Base-by-base conservation (phyloP, 2,329 filamentous ascomycete species). In the Monilinia fructigena region DNA sequence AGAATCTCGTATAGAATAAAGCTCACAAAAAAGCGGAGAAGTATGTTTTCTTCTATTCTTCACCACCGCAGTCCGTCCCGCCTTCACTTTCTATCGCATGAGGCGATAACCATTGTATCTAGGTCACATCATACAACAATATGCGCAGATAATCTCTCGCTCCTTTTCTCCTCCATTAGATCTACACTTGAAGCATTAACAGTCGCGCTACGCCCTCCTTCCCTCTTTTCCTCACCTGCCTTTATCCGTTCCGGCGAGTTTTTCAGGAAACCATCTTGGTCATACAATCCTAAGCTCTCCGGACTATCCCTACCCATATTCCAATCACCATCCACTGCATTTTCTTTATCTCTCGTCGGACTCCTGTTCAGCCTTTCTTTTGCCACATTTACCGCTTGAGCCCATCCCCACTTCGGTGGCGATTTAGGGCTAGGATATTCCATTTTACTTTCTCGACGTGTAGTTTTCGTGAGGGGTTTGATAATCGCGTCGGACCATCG, bases 231-330 rank as follows among this genome's bases (percentile, higher is more conserved):
- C 28, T 26, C 62, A 26, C 48, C 54, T 12, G n/a, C 18, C 5
- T 12, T 58, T 2, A 4, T 50, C 3, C 54, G 28, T 38, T 58
- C 67, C 55, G 72, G 73, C 42, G 69, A 71, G 55, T 61, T 65
- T 28, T 45, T 73, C 60, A 73, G 58, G 54, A 74, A 74, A 1
- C 72, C 72, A 23, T 70, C 68, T 42, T 72, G 62, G 67, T 74
- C 72, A 67, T 74, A 74, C 12, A 72, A 28, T 2, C 68, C 72
- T 3, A 71, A 40, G 60, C 72, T 72, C 18, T 55, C 60, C 4
- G 48, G 60, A n/a, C 60, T 54, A 42, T 31, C 48, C 28, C 60
- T 42, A 2, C 50, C 35, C 23, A 10, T 55, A n/a, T 42, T 16
- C 48, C 48, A 53, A 28, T 55, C 48, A 2, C 5, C 2, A 6